Conservation (phyloP, 345 rosid species). For the Salix suchowensis region DNA sequence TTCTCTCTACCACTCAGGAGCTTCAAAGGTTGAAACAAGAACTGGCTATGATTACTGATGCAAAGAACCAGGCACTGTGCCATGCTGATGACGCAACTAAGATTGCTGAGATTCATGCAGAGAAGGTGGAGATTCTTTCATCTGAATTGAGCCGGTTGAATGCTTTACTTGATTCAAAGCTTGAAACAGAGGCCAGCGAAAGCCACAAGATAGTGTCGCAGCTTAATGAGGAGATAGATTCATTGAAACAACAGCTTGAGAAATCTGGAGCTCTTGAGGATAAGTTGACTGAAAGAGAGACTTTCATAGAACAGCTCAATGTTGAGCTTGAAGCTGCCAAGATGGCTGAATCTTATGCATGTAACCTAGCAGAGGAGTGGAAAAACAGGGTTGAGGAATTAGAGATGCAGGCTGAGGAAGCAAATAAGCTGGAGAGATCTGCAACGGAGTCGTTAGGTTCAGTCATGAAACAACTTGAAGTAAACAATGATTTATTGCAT, state of each 20-base stretch:
- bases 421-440: constrained; percentile 69
- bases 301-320: constrained; percentile 63
- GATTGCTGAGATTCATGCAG: constrained; percentile 73
- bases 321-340: constrained; percentile 78
- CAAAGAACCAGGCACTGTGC: constrained; percentile 79
- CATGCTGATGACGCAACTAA: constrained; percentile 92
- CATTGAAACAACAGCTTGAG: constrained; percentile 58
- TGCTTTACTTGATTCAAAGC: constrained; percentile 69
- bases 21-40: constrained; percentile 66
- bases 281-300: constrained; percentile 56
- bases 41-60: constrained; percentile 58
- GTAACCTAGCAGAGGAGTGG: constrained; percentile 69
- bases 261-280: constrained; percentile 44
- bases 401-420: constrained; percentile 56
- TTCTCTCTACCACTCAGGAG: constrained; percentile 67
- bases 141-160: constrained; percentile 64
- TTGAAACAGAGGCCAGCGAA: constrained; percentile 44
- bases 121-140: constrained; percentile 73
- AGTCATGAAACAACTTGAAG: constrained; percentile 79
- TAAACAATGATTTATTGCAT: constrained; percentile 61
- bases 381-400: constrained; percentile 55
- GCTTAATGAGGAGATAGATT: constrained; percentile 53
- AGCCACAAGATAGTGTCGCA: constrained; percentile 42
- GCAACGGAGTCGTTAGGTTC: constrained; percentile 80
- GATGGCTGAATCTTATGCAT: constrained; percentile 82